Conservation (phyloP, 106 monocot genomes). For the Posidonia australis region DNA sequence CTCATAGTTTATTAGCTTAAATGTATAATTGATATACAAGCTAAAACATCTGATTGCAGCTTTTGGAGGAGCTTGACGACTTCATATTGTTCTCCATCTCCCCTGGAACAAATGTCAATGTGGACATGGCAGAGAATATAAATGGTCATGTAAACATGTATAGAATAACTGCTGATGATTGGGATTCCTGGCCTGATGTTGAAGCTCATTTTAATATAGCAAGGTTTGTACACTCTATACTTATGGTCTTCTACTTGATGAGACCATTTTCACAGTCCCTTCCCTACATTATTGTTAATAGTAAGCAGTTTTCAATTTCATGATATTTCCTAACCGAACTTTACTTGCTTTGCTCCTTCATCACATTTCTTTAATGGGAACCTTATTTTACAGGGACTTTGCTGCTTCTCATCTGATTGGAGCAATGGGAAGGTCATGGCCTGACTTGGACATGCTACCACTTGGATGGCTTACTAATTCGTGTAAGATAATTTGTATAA, state of each 20-base stretch:
- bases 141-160: constrained; percentile 71
- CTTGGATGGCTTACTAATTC: constrained; percentile 94
- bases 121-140: constrained; percentile 49
- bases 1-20: neutral
- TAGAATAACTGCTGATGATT: constrained; percentile 84
- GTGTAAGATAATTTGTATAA: constrained; percentile 43
- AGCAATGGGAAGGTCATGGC: constrained; percentile 74
- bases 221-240: constrained; percentile 47
- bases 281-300: too few species aligned
- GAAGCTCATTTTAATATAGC: constrained; percentile 69
- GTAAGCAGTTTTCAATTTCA: too few species aligned
- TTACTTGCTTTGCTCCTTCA: neutral
- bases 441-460: constrained; percentile 97
- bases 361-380: neutral
- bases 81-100: constrained; percentile 69
- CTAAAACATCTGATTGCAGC: constrained; percentile 18
- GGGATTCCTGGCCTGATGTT: constrained; percentile 86
- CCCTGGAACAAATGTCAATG: constrained; percentile 53
- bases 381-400: constrained; percentile 40
- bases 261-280: too few species aligned
- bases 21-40: neutral
- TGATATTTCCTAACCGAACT: neutral
- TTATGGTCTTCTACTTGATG: too few species aligned
- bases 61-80: constrained; percentile 54
- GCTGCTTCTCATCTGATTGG: constrained; percentile 66